phyloP scores from a whole-genome alignment of 1,139 yeast genomes.

The Yamadazyma blattariae region DNA sequence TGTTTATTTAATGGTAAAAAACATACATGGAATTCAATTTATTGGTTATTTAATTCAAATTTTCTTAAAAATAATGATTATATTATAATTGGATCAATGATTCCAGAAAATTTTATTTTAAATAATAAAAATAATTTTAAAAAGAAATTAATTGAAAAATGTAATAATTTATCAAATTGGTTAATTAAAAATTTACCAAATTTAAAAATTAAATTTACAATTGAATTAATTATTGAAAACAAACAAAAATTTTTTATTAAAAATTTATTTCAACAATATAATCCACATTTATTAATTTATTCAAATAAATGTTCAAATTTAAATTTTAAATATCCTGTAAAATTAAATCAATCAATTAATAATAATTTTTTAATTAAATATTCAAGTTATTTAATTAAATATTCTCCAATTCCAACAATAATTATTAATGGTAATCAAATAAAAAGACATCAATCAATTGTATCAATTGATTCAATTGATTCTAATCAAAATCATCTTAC shows the following conservation, averaged over 20 bases:
- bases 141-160: conserved; percentile 30
- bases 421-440: conserved; percentile 28
- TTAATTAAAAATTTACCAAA: conserved; percentile 29
- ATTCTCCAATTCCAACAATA: conserved; percentile 41
- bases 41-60: conserved; percentile 25
- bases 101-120: conserved; percentile 18
- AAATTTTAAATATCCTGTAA: conserved; percentile 43
- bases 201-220: conserved; percentile 53
- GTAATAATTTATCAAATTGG: conserved; percentile 40
- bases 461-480: conserved; percentile 7
- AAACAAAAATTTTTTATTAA: conserved; percentile 37
- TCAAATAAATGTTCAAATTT: conserved; percentile 41
- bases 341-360: conserved; percentile 19
- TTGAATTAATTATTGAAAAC: conserved; percentile 32
- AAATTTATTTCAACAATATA: conserved; percentile 39
- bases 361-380: conserved; percentile 31
- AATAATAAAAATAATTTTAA: conserved; percentile 12
- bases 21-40: conserved; percentile 46
- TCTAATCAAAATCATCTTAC: neutral
- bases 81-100: conserved; percentile 37
- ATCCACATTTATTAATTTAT: conserved; percentile 37
- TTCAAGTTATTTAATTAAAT: conserved; percentile 39
- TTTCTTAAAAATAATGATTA: conserved; percentile 40
- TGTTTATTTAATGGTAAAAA: conserved; percentile 39
- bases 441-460: conserved; percentile 1